Conservation (phyloP, 2,329 filamentous ascomycete species). For the Pezizomycotina sp. region DNA sequence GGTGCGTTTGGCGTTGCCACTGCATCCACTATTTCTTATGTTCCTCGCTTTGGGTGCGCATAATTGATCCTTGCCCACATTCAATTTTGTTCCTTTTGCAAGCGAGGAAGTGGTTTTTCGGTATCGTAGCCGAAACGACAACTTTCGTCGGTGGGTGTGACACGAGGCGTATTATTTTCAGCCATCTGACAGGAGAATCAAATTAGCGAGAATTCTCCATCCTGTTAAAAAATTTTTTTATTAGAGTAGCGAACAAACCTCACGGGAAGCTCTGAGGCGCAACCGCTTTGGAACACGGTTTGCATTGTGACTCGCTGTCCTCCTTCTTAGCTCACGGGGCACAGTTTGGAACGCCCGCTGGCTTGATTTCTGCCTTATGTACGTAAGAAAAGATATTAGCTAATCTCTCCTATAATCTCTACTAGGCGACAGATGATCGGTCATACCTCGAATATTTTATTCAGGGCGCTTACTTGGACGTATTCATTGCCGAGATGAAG, state of each 20-base stretch:
- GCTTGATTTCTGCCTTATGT: constrained; percentile 26
- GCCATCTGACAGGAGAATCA: constrained; percentile 46
- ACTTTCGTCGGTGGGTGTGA: constrained; percentile 40
- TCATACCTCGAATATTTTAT: constrained; percentile 26
- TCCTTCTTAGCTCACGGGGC: constrained; percentile 62
- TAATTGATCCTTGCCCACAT: no score
- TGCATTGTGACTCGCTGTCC: constrained; percentile 89
- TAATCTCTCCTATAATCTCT: not conserved
- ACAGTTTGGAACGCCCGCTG: constrained; percentile 81
- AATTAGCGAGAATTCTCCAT: no score
- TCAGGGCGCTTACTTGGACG: constrained; percentile 8
- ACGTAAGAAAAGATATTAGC: constrained; percentile 27
- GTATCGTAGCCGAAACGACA: constrained; percentile 50
- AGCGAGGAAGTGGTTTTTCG: constrained; percentile 49
- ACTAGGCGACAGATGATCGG: not conserved
- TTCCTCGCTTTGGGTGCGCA: no score
- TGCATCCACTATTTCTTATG: constrained; percentile 25
- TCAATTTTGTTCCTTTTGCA: constrained; percentile 35
- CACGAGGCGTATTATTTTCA: constrained; percentile 78
- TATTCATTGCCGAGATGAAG: constrained; percentile 14
- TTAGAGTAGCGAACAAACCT: constrained; percentile 30
- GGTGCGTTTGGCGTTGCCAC: constrained; percentile 22
- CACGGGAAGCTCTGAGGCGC: constrained; percentile 47
- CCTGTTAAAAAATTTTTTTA: no score
- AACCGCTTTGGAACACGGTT: constrained; percentile 72